Conservation (phyloP, 371 early-diverging fungal genomes). For the Mortierella sp. region DNA sequence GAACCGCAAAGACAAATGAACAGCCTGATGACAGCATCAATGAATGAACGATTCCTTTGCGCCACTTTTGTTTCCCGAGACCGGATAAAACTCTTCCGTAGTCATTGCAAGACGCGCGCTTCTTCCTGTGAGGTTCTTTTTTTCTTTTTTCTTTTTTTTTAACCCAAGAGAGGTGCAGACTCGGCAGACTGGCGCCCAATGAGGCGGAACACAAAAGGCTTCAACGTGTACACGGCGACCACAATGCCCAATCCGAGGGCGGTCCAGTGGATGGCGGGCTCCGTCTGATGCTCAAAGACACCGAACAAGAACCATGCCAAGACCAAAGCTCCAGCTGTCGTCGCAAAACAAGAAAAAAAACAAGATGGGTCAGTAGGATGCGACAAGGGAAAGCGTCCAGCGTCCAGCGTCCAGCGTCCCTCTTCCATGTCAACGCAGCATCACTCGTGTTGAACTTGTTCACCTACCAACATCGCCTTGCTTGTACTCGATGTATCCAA, state of each 20-base stretch:
- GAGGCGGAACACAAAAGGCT: slow-evolving; percentile 61
- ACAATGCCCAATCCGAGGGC: slow-evolving; percentile 64
- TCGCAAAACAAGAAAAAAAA: background rate
- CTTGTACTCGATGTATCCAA: slow-evolving; percentile 76
- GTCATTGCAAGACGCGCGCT: background rate
- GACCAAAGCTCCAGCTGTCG: slow-evolving; percentile 54
- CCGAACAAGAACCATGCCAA: slow-evolving; percentile 54
- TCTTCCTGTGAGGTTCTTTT: background rate
- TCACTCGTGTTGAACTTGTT: too few species aligned
- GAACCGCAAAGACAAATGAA: too few species aligned
- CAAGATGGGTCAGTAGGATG: background rate
- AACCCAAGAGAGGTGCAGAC: slow-evolving; percentile 60
- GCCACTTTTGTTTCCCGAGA: too few species aligned
- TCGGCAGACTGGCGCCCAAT: slow-evolving; percentile 57
- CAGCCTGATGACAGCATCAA: too few species aligned
- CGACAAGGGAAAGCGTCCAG: too few species aligned
- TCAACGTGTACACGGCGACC: slow-evolving; percentile 65
- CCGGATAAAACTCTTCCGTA: too few species aligned
- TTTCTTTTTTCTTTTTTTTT: slow-evolving; percentile 9
- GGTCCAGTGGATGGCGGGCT: slow-evolving; percentile 58
- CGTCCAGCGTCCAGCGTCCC: too few species aligned
- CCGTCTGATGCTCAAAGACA: slow-evolving; percentile 46
- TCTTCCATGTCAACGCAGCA: too few species aligned
- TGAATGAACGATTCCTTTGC: too few species aligned
- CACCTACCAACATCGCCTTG: slow-evolving; percentile 73